Conservation (phyloP, 495 filamentous ascomycete species). For the Talaromyces borbonicus region DNA sequence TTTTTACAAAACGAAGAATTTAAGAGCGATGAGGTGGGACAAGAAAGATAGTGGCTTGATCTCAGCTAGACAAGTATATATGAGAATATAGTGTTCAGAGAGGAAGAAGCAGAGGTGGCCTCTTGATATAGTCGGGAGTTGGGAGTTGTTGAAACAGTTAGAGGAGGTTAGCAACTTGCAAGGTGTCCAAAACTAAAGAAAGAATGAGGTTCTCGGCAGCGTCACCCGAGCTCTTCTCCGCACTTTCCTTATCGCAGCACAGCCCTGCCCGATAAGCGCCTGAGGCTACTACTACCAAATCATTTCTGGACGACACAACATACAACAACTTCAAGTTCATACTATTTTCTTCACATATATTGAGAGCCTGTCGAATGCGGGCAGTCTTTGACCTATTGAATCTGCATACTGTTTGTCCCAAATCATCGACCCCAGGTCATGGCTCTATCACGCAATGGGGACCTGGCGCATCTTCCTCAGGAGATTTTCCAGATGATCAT, state of each 20-base stretch:
- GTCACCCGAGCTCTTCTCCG: conserved; percentile 3
- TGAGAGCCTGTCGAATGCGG: too few relatives aligned
- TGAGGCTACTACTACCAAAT: too few relatives aligned
- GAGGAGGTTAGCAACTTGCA: conserved; percentile 13
- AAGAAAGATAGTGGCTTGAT: not conserved
- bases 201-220: conserved; percentile 32
- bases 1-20: not conserved
- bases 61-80: not conserved
- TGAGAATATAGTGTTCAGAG: not conserved
- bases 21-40: not conserved
- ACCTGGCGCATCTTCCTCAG: conserved; percentile 25
- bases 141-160: too few relatives aligned
- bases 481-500: conserved; percentile 37
- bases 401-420: conserved; percentile 7
- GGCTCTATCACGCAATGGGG: not conserved
- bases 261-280: too few relatives aligned
- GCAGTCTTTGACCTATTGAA: not conserved
- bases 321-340: not conserved
- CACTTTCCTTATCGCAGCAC: not conserved
- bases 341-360: not conserved
- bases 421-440: conserved; percentile 2
- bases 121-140: too few relatives aligned
- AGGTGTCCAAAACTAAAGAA: conserved; percentile 44
- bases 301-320: not conserved
- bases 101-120: conserved; percentile 1